Evolutionary conservation across 768 basidiomycete genomes (phyloP).

Genomic region (Calocybe cyanea): DNA sequence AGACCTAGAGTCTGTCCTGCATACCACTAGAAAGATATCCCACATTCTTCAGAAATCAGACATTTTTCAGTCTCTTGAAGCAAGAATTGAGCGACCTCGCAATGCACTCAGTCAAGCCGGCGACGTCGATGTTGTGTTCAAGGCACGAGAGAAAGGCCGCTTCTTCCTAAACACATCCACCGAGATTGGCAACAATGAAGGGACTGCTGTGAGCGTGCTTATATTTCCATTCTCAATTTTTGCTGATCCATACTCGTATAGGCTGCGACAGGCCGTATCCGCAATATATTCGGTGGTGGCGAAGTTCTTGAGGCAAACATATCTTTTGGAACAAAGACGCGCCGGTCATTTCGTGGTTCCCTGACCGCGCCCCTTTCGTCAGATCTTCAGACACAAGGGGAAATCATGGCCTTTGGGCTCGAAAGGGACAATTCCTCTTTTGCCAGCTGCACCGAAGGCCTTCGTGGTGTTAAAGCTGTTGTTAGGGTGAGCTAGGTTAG

Average conservation of each 20-base stretch:
- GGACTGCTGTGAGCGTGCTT: conserved; percentile 69
- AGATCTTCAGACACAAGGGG: conserved; percentile 63
- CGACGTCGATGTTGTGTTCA: conserved; percentile 80
- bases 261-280: conserved; percentile 77
- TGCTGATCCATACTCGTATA: conserved; percentile 11
- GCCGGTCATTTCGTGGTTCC: conserved; percentile 73
- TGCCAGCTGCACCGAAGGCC: conserved; percentile 65
- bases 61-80: conserved; percentile 68
- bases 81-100: conserved; percentile 55
- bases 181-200: conserved; percentile 91
- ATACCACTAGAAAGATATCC: conserved; percentile 64
- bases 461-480: conserved; percentile 61
- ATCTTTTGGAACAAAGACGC: conserved; percentile 84
- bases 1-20: conserved; percentile 64
- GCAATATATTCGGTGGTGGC: conserved; percentile 89
- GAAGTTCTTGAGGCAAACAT: conserved; percentile 83
- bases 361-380: conserved; percentile 58
- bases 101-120: conserved; percentile 48
- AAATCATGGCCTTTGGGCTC: conserved; percentile 65
- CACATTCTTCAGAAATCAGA: conserved; percentile 68
- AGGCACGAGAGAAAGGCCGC: conserved; percentile 70
- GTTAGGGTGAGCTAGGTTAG: conserved; percentile 72
- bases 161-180: conserved; percentile 80
- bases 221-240: neutral
- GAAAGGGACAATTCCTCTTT: conserved; percentile 80